Base-by-base conservation (phyloP, 2,329 filamentous ascomycete genomes). In the Mariannaea elegans region DNA sequence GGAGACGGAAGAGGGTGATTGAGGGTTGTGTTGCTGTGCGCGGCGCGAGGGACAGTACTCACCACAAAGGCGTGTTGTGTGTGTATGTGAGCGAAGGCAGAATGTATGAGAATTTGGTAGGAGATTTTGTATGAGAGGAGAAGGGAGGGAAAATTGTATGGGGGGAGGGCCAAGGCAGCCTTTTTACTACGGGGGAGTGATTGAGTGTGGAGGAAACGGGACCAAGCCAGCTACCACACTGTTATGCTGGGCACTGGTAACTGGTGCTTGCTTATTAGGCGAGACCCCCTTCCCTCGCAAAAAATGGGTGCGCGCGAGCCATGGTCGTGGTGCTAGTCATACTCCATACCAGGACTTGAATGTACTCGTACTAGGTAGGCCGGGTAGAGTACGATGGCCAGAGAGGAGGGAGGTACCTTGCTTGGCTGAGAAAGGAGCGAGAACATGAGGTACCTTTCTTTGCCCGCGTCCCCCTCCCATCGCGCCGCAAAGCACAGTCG, bases 111-210 rank as follows among this genome's bases (percentile, higher is more conserved):
- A 76, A 76, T 80, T 84, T 82, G 74, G 77, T 83, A 81, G 78
- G 79, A 81, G 78, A 79, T 82, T n/a, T 84, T 86, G 84, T 86
- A 85, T 86, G 84, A 84, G 79, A 82, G 80, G 78, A 82, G 82
- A 83, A 81, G 82, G 79, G 74, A 77, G 77, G 79, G 78, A 70
- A 79, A 80, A 80, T 76, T 81, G 82, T 83, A 83, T 81, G 82
- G 81, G 81, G 80, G 79, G 78, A 71, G 74, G 76, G 77, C 78
- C 78, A 78, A 78, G 78, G 79, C 79, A 80, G 80, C 82, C 83
- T 86, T 87, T 87, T 87, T 86, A 87, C 84, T 85, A 83, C 84
- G 84, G 81, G 81, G 77, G 82, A 82, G 81, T 86, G 84, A 86
- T 87, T 86, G 83, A 78, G 81, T 73, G 77, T 73, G 74, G 69